These are phyloP conservation scores for Discostella pseudostelligera DNA, from an alignment of 108 stramenopile genomes.

Conservation along the genomic window DNA sequence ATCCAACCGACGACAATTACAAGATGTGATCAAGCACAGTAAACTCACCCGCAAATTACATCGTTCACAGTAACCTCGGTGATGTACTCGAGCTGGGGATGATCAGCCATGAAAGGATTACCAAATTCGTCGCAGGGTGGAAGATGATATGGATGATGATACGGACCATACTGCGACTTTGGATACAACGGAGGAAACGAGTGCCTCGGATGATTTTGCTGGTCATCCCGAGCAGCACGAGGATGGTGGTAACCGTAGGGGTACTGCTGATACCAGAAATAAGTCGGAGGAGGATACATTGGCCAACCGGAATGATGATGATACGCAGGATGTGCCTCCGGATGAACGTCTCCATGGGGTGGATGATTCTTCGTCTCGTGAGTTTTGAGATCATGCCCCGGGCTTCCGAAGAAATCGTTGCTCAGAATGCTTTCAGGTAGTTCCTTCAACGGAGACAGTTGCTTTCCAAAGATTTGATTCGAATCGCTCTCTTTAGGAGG, in stretches of 20 bases:
- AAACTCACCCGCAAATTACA: slow-evolving; percentile 38
- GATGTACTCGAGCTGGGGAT: slow-evolving; percentile 17
- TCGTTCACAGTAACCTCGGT: slow-evolving; percentile 28
- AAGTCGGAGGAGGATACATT: slow-evolving; percentile 7
- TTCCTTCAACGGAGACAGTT: background rate
- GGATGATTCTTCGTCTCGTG: slow-evolving; percentile 2
- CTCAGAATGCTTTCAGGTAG: background rate
- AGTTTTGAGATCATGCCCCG: background rate
- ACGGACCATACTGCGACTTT: background rate
- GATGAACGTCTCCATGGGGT: background rate
- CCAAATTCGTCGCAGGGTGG: slow-evolving; percentile 7
- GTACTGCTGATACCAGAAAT: slow-evolving; percentile 6
- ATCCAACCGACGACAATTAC: background rate
- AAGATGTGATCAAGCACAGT: background rate
- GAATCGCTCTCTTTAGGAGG: background rate
- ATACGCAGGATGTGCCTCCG: slow-evolving; percentile 7
- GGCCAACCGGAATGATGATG: slow-evolving; percentile 11
- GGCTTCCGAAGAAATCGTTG: background rate
- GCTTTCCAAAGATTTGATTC: slow-evolving; percentile 3
- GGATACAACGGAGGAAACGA: background rate
- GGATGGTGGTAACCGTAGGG: slow-evolving; percentile 14
- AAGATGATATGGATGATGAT: background rate
- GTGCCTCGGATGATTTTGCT: background rate
- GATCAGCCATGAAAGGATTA: background rate
- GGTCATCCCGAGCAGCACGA: background rate